phyloP scores from a whole-genome alignment of 768 basidiomycete genomes.

The Boletus sp. region DNA sequence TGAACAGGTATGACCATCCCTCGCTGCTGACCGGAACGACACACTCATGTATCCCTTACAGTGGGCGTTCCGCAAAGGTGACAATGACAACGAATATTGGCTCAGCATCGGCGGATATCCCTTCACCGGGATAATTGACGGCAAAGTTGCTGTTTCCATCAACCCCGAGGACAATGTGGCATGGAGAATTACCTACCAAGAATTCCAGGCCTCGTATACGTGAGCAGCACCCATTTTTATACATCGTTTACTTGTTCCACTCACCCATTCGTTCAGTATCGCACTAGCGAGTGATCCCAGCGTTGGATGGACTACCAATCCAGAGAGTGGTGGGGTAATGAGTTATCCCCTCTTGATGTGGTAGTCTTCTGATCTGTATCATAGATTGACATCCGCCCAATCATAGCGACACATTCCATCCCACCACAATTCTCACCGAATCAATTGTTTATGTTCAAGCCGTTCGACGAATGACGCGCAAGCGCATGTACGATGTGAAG shows the following conservation, averaged over 20 bases:
- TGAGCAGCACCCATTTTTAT: not conserved
- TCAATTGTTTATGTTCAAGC: not conserved
- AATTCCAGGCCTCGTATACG: not conserved
- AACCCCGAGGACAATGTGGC: not conserved
- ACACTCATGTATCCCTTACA: not conserved
- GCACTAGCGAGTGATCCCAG: not conserved
- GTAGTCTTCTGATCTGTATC: not conserved
- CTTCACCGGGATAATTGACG: not conserved
- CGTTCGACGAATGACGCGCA: not conserved
- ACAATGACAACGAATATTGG: not conserved
- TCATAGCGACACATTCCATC: not conserved
- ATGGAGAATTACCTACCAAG: not conserved
- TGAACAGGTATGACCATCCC: not conserved
- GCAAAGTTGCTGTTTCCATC: not conserved
- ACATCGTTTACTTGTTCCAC: not conserved
- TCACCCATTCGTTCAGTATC: not conserved
- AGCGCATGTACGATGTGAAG: not conserved
- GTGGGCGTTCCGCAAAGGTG: not conserved
- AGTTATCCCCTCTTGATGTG: not conserved
- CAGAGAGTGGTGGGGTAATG: not conserved
- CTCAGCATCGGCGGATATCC: not conserved
- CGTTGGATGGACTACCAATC: not conserved
- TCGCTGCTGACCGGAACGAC: no score
- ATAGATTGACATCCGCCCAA: not conserved
- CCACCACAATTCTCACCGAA: not conserved